A percentile compares a stretch with the other conserved stretches of the same genome.
Conservation (phyloP, 2,329 filamentous ascomycete species). For the Colletotrichum lentis region DNA sequence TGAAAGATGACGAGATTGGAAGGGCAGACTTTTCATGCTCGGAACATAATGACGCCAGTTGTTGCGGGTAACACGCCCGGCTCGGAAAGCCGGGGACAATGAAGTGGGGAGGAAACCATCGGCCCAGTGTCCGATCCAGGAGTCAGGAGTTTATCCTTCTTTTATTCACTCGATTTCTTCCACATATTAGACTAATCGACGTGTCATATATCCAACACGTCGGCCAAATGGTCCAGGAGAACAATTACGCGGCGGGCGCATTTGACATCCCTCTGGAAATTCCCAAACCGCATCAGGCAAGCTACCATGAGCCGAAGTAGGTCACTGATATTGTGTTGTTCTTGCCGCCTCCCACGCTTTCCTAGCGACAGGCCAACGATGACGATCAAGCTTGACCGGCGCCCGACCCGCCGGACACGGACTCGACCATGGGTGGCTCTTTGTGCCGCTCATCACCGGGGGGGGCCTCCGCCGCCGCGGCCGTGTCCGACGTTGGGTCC, state of each 20-base stretch:
- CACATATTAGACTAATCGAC: conserved; percentile 30
- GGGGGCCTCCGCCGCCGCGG: neutral
- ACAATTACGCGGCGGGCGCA: neutral
- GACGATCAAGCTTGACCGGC: neutral
- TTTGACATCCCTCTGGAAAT: neutral
- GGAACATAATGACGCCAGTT: conserved; percentile 20
- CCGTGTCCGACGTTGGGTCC: neutral
- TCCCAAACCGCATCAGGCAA: neutral
- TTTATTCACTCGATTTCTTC: conserved; percentile 4
- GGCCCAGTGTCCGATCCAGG: conserved; percentile 20
- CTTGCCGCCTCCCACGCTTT: too few relatives aligned
- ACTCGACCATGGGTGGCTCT: conserved; percentile 16
- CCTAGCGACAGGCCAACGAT: neutral
- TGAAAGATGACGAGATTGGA: neutral
- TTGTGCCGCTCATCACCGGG: conserved; percentile 3
- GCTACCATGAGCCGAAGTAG: neutral
- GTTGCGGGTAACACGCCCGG: conserved; percentile 13
- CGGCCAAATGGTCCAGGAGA: neutral
- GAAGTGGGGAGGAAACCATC: neutral
- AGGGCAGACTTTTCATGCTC: neutral
- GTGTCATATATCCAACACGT: neutral
- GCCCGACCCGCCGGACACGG: conserved; percentile 4
- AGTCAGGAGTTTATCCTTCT: conserved; percentile 26
- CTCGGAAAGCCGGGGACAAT: conserved; percentile 7
- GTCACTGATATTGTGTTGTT: neutral